A percentile compares a stretch with the other conserved stretches of the same genome.
Evolutionary conservation across 106 monocot genomes (phyloP).

Genomic region (Triglochin maritima): DNA sequence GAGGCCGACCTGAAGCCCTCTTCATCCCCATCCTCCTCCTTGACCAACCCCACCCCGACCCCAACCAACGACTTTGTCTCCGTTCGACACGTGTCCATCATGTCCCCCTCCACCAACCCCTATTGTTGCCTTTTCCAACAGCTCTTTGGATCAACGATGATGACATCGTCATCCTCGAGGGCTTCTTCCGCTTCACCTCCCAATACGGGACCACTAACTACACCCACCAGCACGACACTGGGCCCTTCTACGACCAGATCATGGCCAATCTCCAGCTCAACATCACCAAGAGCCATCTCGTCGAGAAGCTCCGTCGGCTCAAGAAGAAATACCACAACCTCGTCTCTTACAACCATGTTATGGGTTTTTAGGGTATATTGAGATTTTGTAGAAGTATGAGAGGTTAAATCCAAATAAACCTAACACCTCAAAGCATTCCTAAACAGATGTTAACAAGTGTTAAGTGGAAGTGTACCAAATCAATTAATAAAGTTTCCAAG

Average conservation of each 20-base stretch:
- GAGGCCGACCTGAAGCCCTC: too few species aligned
- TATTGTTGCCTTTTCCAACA: conserved; percentile 53
- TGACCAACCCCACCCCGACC: too few species aligned
- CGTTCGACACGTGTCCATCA: neutral
- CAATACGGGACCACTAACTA: conserved; percentile 36
- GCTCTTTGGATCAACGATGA: conserved; percentile 87
- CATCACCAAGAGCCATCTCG: conserved; percentile 78
- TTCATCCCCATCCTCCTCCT: too few species aligned
- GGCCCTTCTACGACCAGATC: conserved; percentile 88
- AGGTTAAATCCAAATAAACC: too few species aligned
- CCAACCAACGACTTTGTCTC: neutral
- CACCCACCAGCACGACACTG: conserved; percentile 64
- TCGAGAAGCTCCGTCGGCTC: conserved; percentile 81
- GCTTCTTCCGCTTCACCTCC: conserved; percentile 59
- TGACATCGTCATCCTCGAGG: conserved; percentile 65
- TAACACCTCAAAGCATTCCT: too few species aligned
- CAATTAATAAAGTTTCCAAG: too few species aligned
- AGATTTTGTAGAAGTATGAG: too few species aligned
- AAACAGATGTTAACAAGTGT: too few species aligned
- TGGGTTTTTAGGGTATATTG: too few species aligned
- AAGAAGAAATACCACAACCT: conserved; percentile 82
- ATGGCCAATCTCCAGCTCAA: conserved; percentile 36
- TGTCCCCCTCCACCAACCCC: neutral
- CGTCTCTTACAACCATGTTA: conserved; percentile 3
- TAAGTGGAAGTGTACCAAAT: too few species aligned